Evolutionary conservation across 2,329 filamentous ascomycete genomes (phyloP), one percentile per base, ranked within the genome.

Genomic region (Septoria linicola): DNA sequence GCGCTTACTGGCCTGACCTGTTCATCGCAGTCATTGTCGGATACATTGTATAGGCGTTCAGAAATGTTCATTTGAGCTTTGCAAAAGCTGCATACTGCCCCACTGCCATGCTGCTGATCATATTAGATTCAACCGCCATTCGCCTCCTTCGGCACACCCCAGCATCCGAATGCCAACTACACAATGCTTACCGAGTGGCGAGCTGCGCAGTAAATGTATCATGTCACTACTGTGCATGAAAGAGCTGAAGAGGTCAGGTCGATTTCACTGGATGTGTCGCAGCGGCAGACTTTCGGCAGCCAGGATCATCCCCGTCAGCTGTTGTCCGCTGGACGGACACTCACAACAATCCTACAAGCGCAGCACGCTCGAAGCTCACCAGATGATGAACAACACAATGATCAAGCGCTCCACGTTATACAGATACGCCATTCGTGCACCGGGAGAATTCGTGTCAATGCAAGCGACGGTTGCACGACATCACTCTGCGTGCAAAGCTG

Each of bases 1-100:
- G 44, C 44, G 44, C 44, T 41, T 48, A 23, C 30, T n/a, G 44
- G 44, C 34, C 44, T 19, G 36, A 25, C 11, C 44, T 41, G 35
- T 32, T 16, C 44, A 39, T 39, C 17, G 44, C 44, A 36, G 25
- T 34, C 35, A 41, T 48, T 19, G 35, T 41, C 20, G 34, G 44
- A 36, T 27, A 32, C 25, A 48, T 48, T 39, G 44, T 40, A 48
- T 48, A 48, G 44, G 44, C 44, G 44, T 39, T 48, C 32, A 27
- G 16, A 48, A 48, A 40, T 48, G 44, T 48, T 48, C 21, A 36
- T 39, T 48, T 39, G 44, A 48, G 16, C 35, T 48, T 41, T 39
- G 20, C 35, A 27, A 40, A 32, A 40, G 35, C 16, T 32, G 35
- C 44, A 34, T 40, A 21, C 20, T 13, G 23, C 27, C 35, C 20